A percentile compares a stretch with the other conserved stretches of the same genome.
Conservation (phyloP, 1,139 yeast genomes). For the Taphrina flavorubra region DNA sequence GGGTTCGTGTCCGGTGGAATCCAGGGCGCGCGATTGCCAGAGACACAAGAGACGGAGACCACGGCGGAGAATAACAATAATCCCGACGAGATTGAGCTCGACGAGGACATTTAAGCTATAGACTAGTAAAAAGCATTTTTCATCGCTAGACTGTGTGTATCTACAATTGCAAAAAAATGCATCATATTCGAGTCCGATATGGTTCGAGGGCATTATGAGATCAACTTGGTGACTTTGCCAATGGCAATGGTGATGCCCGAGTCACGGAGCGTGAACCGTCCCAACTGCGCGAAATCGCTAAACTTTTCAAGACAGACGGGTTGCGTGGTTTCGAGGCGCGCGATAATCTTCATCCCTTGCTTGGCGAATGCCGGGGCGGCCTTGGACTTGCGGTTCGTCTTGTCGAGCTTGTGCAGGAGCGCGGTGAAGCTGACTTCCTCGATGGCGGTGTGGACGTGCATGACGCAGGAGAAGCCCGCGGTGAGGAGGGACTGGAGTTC, state of each 20-base stretch:
- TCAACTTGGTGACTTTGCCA: slow-evolving; percentile 75
- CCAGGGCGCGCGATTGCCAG: slow-evolving; percentile 27
- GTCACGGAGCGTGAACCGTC: slow-evolving; percentile 97
- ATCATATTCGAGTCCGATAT: neutral
- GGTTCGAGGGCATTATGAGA: slow-evolving; percentile 41
- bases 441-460: slow-evolving; percentile 98
- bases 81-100: slow-evolving; percentile 35
- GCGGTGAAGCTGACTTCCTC: slow-evolving; percentile 87
- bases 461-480: slow-evolving; percentile 94
- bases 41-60: slow-evolving; percentile 1
- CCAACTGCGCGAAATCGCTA: slow-evolving; percentile 90
- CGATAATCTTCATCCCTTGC: slow-evolving; percentile 98
- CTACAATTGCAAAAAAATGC: neutral
- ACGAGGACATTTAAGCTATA: slow-evolving; percentile 20
- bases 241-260: slow-evolving; percentile 98
- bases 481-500: slow-evolving; percentile 93
- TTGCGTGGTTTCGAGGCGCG: slow-evolving; percentile 70
- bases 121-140: too few species aligned
- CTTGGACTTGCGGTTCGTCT: slow-evolving; percentile 93
- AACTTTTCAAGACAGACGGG: slow-evolving; percentile 90
- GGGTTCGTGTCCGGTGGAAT: slow-evolving; percentile 38
- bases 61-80: neutral
- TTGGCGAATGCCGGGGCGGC: slow-evolving; percentile 98
- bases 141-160: neutral
- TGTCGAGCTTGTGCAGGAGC: slow-evolving; percentile 89